Evolutionary conservation across 805 yeast genomes (phyloP).

Genomic region (Candida patagonica): DNA sequence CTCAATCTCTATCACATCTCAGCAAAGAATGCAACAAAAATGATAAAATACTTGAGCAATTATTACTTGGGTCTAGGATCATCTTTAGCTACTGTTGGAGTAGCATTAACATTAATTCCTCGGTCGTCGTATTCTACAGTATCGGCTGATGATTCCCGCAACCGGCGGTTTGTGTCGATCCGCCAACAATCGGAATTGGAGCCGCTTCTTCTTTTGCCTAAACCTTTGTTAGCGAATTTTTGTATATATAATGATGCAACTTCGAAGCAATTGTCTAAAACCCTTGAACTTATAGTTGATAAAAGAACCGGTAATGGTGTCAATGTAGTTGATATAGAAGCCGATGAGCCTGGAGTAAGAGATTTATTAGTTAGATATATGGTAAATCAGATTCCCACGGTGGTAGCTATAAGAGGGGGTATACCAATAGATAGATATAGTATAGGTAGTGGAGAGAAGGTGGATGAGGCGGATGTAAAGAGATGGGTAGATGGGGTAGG

Average conservation of each 20-base stretch:
- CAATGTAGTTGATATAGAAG: slow-evolving; percentile 61
- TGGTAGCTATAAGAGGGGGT: slow-evolving; percentile 60
- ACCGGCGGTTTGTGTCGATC: slow-evolving; percentile 35
- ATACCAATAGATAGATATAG: slow-evolving; percentile 39
- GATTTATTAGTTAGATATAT: slow-evolving; percentile 51
- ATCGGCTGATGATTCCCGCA: background rate
- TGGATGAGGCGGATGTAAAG: slow-evolving; percentile 22
- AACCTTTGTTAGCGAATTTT: slow-evolving; percentile 64
- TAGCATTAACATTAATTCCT: background rate
- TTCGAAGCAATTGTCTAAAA: slow-evolving; percentile 54
- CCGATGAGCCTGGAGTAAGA: slow-evolving; percentile 55
- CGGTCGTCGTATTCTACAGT: background rate
- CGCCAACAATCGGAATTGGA: slow-evolving; percentile 53
- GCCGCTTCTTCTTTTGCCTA: slow-evolving; percentile 37
- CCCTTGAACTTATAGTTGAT: slow-evolving; percentile 44
- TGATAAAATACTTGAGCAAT: background rate
- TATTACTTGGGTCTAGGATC: slow-evolving; percentile 1
- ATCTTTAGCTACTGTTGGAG: background rate
- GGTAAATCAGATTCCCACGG: slow-evolving; percentile 50
- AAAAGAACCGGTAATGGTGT: slow-evolving; percentile 42
- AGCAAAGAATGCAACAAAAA: too few species aligned
- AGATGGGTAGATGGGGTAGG: slow-evolving; percentile 33
- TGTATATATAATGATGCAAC: slow-evolving; percentile 55
- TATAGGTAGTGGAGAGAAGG: slow-evolving; percentile 12
- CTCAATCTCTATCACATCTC: too few species aligned